These are phyloP conservation scores for Euphorbia celastroides DNA, from an alignment of 441 rosid genomes.

Conservation along the genomic window DNA sequence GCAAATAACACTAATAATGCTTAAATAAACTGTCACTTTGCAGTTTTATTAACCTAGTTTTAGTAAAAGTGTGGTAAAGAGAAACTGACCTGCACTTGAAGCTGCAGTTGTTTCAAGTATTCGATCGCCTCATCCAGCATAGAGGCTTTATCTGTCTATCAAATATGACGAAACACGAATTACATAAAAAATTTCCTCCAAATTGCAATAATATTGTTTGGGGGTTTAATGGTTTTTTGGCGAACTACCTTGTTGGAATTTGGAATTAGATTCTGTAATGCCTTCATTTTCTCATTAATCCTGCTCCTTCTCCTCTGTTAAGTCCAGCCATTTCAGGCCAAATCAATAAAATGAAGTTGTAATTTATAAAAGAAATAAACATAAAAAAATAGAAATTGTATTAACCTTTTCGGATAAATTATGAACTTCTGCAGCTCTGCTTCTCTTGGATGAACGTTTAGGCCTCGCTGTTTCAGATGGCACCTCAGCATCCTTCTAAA, in stretches of 20 bases:
- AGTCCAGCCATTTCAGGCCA: conserved; percentile 8
- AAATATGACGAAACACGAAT: conserved; percentile 3
- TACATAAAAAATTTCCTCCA: conserved; percentile 1
- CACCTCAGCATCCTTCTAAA: conserved; percentile 39
- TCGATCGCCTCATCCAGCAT: conserved; percentile 89
- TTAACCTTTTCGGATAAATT: conserved; percentile 63
- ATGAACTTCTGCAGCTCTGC: conserved; percentile 80
- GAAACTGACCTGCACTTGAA: conserved; percentile 70
- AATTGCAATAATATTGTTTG: background rate
- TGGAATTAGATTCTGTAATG: conserved; percentile 82
- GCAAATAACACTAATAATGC: background rate
- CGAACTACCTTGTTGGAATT: conserved; percentile 81
- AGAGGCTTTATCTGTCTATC: conserved; percentile 80
- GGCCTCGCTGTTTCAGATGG: conserved; percentile 34
- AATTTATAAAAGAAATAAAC: background rate
- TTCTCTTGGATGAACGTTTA: conserved; percentile 61
- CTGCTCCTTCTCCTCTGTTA: conserved; percentile 81
- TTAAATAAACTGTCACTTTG: background rate
- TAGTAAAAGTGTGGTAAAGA: conserved; percentile 6
- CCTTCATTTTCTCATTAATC: conserved; percentile 96
- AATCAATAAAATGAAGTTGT: conserved; percentile 1
- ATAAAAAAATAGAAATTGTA: background rate
- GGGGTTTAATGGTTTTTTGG: background rate
- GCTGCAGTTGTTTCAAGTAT: conserved; percentile 78
- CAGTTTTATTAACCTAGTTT: background rate